These are phyloP conservation scores for Davidsoniella virescens DNA, from an alignment of 2,329 filamentous ascomycete species.

Conservation along the genomic window DNA sequence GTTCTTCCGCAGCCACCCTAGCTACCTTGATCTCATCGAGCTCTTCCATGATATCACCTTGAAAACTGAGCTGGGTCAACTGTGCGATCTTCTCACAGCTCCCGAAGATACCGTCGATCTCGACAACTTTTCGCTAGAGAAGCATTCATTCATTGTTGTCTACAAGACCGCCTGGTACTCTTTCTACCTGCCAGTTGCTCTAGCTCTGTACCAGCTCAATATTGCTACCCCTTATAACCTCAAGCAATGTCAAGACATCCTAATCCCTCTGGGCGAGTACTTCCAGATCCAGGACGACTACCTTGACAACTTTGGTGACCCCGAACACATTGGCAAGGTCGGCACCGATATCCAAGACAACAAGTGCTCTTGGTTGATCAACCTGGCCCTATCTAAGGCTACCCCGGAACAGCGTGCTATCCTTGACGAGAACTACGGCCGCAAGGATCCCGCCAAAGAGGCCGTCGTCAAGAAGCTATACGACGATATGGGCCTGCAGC, in stretches of 20 bases:
- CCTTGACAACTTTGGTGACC: conserved; percentile 91
- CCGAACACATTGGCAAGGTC: conserved; percentile 90
- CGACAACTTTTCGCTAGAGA: conserved; percentile 85
- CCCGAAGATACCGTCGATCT: conserved; percentile 89
- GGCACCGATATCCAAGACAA: conserved; percentile 98
- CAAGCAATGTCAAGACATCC: conserved; percentile 73
- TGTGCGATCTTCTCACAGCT: conserved; percentile 86
- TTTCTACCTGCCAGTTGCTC: conserved; percentile 92
- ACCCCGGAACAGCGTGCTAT: conserved; percentile 74
- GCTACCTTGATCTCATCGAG: conserved; percentile 84
- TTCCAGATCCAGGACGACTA: conserved; percentile 99
- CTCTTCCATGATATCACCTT: conserved; percentile 89
- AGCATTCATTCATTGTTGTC: conserved; percentile 96
- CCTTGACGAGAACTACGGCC: conserved; percentile 85
- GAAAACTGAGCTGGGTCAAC: conserved; percentile 91
- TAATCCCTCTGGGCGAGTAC: conserved; percentile 95
- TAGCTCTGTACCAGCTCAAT: conserved; percentile 73
- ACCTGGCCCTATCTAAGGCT: conserved; percentile 70
- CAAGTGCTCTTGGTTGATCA: conserved; percentile 98
- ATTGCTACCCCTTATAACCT: conserved; percentile 79
- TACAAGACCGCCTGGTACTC: conserved; percentile 99
- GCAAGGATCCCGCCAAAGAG: conserved; percentile 73
- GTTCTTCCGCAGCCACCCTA: conserved; percentile 73
- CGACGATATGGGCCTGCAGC: conserved; percentile 68
- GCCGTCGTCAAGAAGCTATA: conserved; percentile 77